Conservation (phyloP, 192 early-diverging fungal species). For the Entomortierella lignicola region DNA sequence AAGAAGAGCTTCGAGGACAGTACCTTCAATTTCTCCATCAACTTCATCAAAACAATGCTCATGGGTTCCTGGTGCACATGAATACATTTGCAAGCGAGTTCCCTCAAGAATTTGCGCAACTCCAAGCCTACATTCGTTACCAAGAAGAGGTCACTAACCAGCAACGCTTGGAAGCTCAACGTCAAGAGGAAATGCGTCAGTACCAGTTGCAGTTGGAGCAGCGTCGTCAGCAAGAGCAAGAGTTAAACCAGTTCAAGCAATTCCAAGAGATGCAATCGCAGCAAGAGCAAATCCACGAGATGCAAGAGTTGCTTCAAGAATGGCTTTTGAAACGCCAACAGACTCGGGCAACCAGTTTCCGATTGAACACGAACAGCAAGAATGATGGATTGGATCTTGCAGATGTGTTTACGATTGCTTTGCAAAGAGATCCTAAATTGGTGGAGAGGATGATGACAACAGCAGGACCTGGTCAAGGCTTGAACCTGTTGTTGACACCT, state of each 20-base stretch:
- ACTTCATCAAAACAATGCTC: constrained; percentile 29
- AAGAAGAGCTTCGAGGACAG: constrained; percentile 45
- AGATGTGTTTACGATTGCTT: constrained; percentile 42
- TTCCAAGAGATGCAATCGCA: constrained; percentile 18
- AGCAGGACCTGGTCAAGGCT: constrained; percentile 13
- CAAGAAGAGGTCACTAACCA: constrained; percentile 32
- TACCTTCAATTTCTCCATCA: constrained; percentile 49
- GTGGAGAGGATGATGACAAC: constrained; percentile 35
- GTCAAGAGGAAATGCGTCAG: constrained; percentile 37
- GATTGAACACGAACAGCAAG: constrained; percentile 8
- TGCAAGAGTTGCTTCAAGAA: constrained; percentile 38
- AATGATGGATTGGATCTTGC: constrained; percentile 40
- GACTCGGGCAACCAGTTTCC: constrained; percentile 5
- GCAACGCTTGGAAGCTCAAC: constrained; percentile 26
- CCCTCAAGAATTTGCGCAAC: constrained; percentile 46
- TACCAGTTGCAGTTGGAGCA: constrained; percentile 42
- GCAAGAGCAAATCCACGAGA: constrained; percentile 26
- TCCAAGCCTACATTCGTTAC: constrained; percentile 39
- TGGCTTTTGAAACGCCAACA: constrained; percentile 41
- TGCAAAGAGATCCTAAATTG: constrained; percentile 44
- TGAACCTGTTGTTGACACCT: constrained; percentile 26
- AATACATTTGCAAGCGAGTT: constrained; percentile 45
- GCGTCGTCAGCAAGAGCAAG: constrained; percentile 30
- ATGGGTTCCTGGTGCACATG: constrained; percentile 48
- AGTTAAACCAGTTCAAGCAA: constrained; percentile 24